Percentiles rank a stretch among this genome's conserved stretches.
Evolutionary conservation across 2,329 filamentous ascomycete species (phyloP).

Genomic region (Botryotinia globosa): DNA sequence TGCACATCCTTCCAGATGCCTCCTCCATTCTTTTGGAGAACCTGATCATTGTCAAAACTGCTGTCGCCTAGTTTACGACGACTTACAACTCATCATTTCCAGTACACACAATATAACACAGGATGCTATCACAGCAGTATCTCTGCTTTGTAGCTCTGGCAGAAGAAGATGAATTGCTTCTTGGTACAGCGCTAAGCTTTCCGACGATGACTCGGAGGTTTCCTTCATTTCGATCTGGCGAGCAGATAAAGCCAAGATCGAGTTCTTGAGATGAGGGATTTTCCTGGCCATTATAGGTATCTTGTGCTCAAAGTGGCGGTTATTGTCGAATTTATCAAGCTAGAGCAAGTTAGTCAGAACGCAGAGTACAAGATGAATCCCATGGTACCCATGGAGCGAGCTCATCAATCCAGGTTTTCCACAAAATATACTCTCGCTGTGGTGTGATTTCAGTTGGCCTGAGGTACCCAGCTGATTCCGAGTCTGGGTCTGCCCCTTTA

Average conservation of each 20-base stretch:
- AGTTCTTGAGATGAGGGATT: conserved; percentile 46
- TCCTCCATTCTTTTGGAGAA: conserved; percentile 47
- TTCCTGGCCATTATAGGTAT: conserved; percentile 47
- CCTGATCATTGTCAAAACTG: not conserved
- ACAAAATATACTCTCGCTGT: conserved; percentile 39
- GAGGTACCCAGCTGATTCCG: conserved; percentile 24
- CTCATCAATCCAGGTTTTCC: conserved; percentile 45
- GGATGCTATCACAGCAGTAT: conserved; percentile 50
- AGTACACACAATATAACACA: conserved; percentile 54
- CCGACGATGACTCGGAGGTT: conserved; percentile 39
- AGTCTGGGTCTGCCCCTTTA: conserved; percentile 17
- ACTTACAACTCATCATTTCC: conserved; percentile 50
- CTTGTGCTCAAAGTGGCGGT: conserved; percentile 48
- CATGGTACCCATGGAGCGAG: conserved; percentile 35
- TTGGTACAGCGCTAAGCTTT: conserved; percentile 50
- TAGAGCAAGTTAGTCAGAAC: too few species aligned
- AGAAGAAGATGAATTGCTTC: conserved; percentile 50
- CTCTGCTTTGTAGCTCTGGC: conserved; percentile 47
- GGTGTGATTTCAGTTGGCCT: conserved; percentile 35
- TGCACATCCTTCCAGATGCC: conserved; percentile 52
- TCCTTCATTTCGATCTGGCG: conserved; percentile 50
- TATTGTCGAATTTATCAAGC: conserved; percentile 49
- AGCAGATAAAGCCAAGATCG: conserved; percentile 51
- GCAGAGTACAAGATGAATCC: too few species aligned
- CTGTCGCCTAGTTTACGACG: not conserved